phyloP scores from a whole-genome alignment of 1,139 yeast genomes.

The Geotrichum cucujoidarum region DNA sequence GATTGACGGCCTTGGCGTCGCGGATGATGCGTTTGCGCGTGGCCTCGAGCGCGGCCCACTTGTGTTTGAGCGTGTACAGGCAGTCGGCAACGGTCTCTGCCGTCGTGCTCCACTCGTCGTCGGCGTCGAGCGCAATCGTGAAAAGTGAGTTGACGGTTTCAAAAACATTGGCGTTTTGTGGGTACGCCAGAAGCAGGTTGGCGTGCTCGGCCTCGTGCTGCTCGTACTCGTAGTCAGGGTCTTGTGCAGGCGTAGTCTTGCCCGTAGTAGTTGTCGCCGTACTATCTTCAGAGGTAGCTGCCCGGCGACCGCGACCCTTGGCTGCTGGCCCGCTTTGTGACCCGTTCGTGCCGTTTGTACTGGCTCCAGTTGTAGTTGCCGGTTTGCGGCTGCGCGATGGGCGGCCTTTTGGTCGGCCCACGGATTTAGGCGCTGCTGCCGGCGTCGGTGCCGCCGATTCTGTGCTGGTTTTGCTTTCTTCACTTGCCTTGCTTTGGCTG shows the following conservation, averaged over 20 bases:
- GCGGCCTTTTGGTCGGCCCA: conserved; percentile 11
- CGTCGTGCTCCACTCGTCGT: conserved; percentile 27
- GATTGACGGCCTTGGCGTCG: conserved; percentile 4
- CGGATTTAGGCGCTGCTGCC: conserved; percentile 2
- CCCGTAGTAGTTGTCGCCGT: background rate
- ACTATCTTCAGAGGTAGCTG: conserved; percentile 4
- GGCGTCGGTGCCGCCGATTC: background rate
- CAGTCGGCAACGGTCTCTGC: conserved; percentile 24
- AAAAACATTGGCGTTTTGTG: conserved; percentile 19
- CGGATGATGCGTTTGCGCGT: conserved; percentile 1
- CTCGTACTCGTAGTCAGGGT: conserved; percentile 4
- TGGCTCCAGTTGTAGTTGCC: no score
- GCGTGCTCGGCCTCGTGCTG: conserved; percentile 8
- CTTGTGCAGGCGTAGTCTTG: background rate
- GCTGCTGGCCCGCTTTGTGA: background rate
- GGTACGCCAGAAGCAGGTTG: background rate
- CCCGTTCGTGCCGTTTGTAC: no score
- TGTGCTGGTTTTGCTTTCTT: background rate
- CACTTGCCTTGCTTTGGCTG: background rate
- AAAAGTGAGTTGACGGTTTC: conserved; percentile 21
- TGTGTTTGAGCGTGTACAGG: background rate
- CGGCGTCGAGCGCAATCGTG: conserved; percentile 23
- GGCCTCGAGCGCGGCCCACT: conserved; percentile 4
- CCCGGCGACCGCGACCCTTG: conserved; percentile 3
- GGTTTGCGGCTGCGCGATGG: conserved; percentile 8